A percentile compares a stretch with the other conserved stretches of the same genome.
Conservation (phyloP, 2,329 filamentous ascomycete genomes). For the Alternaria hordeiaustralica region DNA sequence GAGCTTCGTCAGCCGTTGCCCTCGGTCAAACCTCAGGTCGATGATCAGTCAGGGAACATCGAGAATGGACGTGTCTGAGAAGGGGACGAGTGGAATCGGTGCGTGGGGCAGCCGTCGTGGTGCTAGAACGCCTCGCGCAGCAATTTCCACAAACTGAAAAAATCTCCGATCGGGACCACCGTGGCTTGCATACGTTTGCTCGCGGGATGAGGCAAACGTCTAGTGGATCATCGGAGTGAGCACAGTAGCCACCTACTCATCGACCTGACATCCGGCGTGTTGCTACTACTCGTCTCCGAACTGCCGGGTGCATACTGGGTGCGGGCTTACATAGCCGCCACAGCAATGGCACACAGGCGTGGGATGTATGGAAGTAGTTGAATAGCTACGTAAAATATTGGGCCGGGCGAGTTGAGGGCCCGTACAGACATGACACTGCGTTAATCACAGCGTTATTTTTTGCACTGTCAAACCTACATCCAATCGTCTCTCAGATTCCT, state of each 20-base stretch:
- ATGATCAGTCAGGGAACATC: slow-evolving; percentile 3
- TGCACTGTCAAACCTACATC: slow-evolving; percentile 14
- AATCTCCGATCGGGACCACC: slow-evolving; percentile 22
- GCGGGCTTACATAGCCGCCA: slow-evolving; percentile 15
- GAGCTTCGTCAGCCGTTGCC: slow-evolving; percentile 68
- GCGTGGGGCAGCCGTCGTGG: slow-evolving; percentile 1
- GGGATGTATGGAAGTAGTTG: slow-evolving; percentile 11
- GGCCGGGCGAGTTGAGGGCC: slow-evolving; percentile 8
- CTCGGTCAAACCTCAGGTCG: slow-evolving; percentile 3
- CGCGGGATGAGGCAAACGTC: slow-evolving; percentile 12
- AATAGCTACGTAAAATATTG: slow-evolving; percentile 4
- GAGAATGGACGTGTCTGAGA: slow-evolving; percentile 17
- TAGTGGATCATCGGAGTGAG: slow-evolving; percentile 17
- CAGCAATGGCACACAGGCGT: slow-evolving; percentile 18
- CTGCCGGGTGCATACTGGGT: slow-evolving; percentile 16
- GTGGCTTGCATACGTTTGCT: slow-evolving; percentile 25
- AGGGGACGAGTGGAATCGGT: background rate
- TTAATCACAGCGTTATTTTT: slow-evolving; percentile 22
- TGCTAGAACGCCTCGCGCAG: slow-evolving; percentile 6
- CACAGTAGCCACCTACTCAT: slow-evolving; percentile 18
- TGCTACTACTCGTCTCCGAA: slow-evolving; percentile 35
- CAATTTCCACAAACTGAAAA: slow-evolving; percentile 20
- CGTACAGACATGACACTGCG: slow-evolving; percentile 25
- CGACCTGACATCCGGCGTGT: slow-evolving; percentile 29
- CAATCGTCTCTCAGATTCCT: slow-evolving; percentile 31